Evolutionary conservation across 2,329 filamentous ascomycete genomes (phyloP), one percentile per base, ranked within the genome.

Genomic region (Ophiostoma ips): DNA sequence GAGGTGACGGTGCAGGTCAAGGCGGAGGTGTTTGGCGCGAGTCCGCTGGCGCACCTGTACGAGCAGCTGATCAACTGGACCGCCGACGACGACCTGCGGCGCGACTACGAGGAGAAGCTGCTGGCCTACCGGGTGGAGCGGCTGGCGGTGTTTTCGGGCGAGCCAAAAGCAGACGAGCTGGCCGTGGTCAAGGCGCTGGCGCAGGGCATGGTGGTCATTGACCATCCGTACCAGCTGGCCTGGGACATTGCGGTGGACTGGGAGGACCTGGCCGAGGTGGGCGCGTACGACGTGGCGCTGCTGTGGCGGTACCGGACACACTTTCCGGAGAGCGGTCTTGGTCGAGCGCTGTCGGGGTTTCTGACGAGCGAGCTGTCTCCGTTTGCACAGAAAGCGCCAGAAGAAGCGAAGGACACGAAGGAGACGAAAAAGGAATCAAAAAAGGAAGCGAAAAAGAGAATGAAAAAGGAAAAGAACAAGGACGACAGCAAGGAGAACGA

Each of bases 221-320:
- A 90, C 58, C 88, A 96, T 58, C 86, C 87, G 0, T 95, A 83
- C 66, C 79, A 83, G 55, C 72, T 94, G 15, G 92, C 92, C 0
- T 98, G 94, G 94, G 83, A 87, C 58, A 83, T 95, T 53, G 76
- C 84, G 30, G 72, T 98, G 52, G 87, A 96, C 61, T 96, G 90
- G 85, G 77, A 84, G 57, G 89, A 95, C 63, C 70, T 79, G 38
- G 80, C 85, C 58, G 77, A 77, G 44, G 75, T 92, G 45, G 70
- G 74, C n/a, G 77, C 87, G 24, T 84, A 87, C 70, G 89, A 96
- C 60, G 75, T 79, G 40, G 78, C 77, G 40, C 70, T 90, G n/a
- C 68, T 98, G 21, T 75, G 82, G 50, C 81, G 88, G 56, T 98
- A 90, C 61, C 83, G 87, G 55, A 70, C 73, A 3, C 81, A 92